Evolutionary conservation across 2,329 filamentous ascomycete genomes (phyloP).

Genomic region (Alternaria sp.): DNA sequence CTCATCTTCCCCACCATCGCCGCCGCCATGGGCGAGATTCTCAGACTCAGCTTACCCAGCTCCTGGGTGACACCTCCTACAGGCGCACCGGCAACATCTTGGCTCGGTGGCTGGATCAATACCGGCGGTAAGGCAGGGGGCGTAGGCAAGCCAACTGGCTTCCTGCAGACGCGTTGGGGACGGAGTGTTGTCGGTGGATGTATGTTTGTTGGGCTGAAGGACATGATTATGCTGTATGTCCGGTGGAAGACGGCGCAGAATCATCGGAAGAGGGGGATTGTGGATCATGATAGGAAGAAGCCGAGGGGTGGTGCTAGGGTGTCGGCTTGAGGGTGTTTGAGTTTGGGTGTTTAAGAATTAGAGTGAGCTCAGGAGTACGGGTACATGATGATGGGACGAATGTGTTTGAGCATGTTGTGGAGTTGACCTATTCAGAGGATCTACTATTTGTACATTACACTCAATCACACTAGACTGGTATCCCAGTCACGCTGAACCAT

Average conservation of each 20-base stretch:
- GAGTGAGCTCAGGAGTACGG: not conserved
- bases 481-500: not conserved
- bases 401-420: not conserved
- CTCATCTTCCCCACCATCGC: slow-evolving; percentile 84
- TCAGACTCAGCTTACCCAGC: slow-evolving; percentile 71
- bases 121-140: slow-evolving; percentile 14
- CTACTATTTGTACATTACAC: not conserved
- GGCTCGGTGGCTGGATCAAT: slow-evolving; percentile 31
- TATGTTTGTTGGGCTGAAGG: slow-evolving; percentile 84
- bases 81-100: slow-evolving; percentile 18
- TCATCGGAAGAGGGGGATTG: slow-evolving; percentile 53
- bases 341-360: not conserved
- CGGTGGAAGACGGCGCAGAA: slow-evolving; percentile 58
- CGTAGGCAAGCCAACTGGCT: slow-evolving; percentile 59
- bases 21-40: slow-evolving; percentile 75
- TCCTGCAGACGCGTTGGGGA: slow-evolving; percentile 87
- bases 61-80: slow-evolving; percentile 64
- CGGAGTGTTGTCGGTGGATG: slow-evolving; percentile 88
- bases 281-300: slow-evolving; percentile 46
- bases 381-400: not conserved
- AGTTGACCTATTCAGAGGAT: not conserved
- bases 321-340: not conserved
- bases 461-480: not conserved
- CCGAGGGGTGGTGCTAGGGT: not conserved
- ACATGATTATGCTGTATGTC: slow-evolving; percentile 67